Base-by-base conservation (phyloP, 257 asterid species). In the Verbena officinalis region DNA sequence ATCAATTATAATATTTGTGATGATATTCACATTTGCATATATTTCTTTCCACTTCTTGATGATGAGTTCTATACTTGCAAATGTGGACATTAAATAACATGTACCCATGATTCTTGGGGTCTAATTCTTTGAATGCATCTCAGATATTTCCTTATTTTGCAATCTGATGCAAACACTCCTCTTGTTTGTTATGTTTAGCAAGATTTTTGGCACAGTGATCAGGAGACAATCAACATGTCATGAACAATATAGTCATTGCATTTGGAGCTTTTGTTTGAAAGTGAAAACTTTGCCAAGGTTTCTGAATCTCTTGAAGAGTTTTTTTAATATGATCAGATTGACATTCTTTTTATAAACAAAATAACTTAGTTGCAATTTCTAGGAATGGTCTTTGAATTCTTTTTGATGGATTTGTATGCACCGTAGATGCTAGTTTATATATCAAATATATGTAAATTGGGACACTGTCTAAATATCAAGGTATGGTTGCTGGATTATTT, bases 281-380 rank as follows among this genome's bases (percentile, higher is more conserved):
- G 38, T 53, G n/a, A 17, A 9, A 64, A 17, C 17, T 9, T 5
- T 55, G 22, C 23, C 49, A 17, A 15, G 40, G 21, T 58, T 9
- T 44, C 4, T 65, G 62, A 58, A 22, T 64, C 59, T 33, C 43
- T 20, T 49, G 51, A 36, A 48, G n/a, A n/a, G n/a, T n/a, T n/a
- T n/a, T n/a, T n/a, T n/a, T n/a, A n/a, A n/a, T n/a, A n/a, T n/a
- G n/a, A n/a, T n/a, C n/a, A n/a, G n/a, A n/a, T n/a, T 33, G 5
- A 9, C 1, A 4, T 4, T n/a, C 7, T 51, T 42, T 27, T 16
- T 30, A 11, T 62, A 9, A 48, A 12, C 19, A 48, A 19, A 6
- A 9, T 40, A n/a, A 22, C 19, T 53, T 65, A 14, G 24, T 40
- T 12, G 31, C 53, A 12, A 15, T 34, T 36, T 36, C 23, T 7